Evolutionary conservation across 768 basidiomycete genomes (phyloP), one percentile per base, ranked within the genome.

Genomic region (Cystobasidium tubakii): DNA sequence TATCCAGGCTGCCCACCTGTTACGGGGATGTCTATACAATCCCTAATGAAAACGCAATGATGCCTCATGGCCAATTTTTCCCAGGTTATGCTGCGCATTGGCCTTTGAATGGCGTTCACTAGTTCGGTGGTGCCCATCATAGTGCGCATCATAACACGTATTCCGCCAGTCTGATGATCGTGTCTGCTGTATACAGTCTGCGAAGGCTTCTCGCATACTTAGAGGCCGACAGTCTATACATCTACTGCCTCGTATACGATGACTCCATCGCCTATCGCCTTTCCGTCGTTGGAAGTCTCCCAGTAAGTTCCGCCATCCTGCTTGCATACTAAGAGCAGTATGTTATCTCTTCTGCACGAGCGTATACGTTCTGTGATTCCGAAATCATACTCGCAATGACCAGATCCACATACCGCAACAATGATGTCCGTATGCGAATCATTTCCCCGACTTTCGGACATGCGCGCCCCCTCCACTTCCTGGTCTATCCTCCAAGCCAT

Each of bases 361-460:
- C 55, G 53, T n/a, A 71, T 71, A 1, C 69, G 50, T 31, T 71
- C 69, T 17, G 69, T 36, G 12, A 71, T 53, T 12, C 69, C 69
- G 19, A 71, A 62, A 27, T 34, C 53, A 39, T 57, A 60, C 17
- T 71, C 69, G 69, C 69, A 71, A 60, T 71, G 69, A 13, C 69
- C 69, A 1, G 36, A 42, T 12, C 69, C 69, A 27, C 69, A 71
- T 17, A 71, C 36, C 19, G 55, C 69, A 23, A 71, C 54, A 9
- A 71, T 7, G 7, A 71, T 39, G 1, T 71, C 53, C 19, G 23
- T 62, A 39, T 34, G 7, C 7, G 27, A 12, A 36, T 60, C 34
- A 1, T 33, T 34, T 44, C 7, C 13, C 10, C 44, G 27, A 13
- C 66, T 46, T 29, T 29, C 36, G 15, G n/a, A 27, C 50, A 27